These are phyloP conservation scores for Bolboschoenus planiculmis DNA, from an alignment of 176 grass and related monocot species.

Conservation along the genomic window DNA sequence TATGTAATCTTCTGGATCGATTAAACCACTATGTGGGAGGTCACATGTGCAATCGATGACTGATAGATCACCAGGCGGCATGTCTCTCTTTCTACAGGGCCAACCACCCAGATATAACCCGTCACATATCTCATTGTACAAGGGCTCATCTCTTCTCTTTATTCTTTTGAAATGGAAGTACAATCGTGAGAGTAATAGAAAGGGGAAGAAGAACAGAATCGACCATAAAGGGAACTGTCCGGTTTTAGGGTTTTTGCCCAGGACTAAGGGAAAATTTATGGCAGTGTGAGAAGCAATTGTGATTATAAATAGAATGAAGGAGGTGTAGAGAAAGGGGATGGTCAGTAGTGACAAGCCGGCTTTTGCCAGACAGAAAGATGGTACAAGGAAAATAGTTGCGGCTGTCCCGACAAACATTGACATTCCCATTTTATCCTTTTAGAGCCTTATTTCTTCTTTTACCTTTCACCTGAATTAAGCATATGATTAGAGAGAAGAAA, in stretches of 20 bases:
- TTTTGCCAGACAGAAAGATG: conserved; percentile 30
- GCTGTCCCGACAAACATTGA: conserved; percentile 48
- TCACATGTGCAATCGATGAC: conserved; percentile 91
- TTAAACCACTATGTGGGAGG: conserved; percentile 47
- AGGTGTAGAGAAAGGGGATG: conserved; percentile 40
- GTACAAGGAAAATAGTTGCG: conserved; percentile 35
- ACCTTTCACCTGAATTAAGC: background rate
- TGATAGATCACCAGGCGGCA: conserved; percentile 60
- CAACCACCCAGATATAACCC: conserved; percentile 64
- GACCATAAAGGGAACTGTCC: conserved; percentile 76
- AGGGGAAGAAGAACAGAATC: conserved; percentile 54
- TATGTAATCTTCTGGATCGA: conserved; percentile 54
- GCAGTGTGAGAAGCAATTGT: conserved; percentile 59
- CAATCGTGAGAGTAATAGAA: conserved; percentile 40
- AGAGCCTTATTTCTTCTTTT: conserved; percentile 5
- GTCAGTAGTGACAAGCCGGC: conserved; percentile 18
- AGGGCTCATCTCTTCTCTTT: conserved; percentile 53
- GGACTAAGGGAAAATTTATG: conserved; percentile 66
- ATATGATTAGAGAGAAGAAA: background rate
- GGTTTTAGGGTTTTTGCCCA: conserved; percentile 59
- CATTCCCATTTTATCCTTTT: conserved; percentile 48
- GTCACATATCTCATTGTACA: conserved; percentile 48
- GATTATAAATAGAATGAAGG: conserved; percentile 41
- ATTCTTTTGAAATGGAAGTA: conserved; percentile 71
- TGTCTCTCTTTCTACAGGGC: conserved; percentile 44